Base-by-base conservation (phyloP, 2,329 filamentous ascomycete genomes). In the Apiospora kogelbergensis region DNA sequence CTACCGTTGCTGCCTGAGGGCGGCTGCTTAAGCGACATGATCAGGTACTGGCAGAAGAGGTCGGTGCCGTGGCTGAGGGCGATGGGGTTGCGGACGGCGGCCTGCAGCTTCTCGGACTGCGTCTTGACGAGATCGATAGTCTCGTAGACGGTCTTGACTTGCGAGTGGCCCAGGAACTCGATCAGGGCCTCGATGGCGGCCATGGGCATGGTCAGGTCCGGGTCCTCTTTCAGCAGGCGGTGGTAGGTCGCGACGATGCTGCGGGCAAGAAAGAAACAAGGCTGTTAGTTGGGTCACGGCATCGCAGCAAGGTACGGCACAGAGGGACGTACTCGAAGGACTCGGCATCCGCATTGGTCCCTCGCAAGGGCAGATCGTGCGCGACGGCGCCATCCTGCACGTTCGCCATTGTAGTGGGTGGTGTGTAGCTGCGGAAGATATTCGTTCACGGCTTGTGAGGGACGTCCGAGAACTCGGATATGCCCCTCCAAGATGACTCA, bases 171-270 rank as follows among this genome's bases (percentile, higher is more conserved):
- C 70, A 98, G 92, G 70, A 96, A 91, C 77, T 92, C 89, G 74
- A 98, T 96, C 70, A 99, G 87, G 37, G 94, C 91, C 82, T 97
- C 93, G 78, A 97, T 97, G 70, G 95, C 94, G 24, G 96, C 96
- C 68, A 99, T 93, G 72, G 96, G 95, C 89, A 97, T 98, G 44
- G 95, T 98, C 67, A 98, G 87, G 71, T 97, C 93, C 13, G 92
- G 87, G 79, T 98, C 94, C 66, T 86, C 83, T 70, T 81, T 79
- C 65, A 89, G 85, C 70, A 89, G 84, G 70, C 81, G 80, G 72
- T 84, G 80, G 77, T 89, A 90, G 26, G 85, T 84, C 33, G 81
- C 79, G 70, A 89, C 87, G 74, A 90, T 88, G 77, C 86, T 88
- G 71, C 40, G 9, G 17, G 53, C 4, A 6, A 10, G 30, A 68